Conservation (phyloP, 2,329 filamentous ascomycete species). For the Thelonectria discophora region DNA sequence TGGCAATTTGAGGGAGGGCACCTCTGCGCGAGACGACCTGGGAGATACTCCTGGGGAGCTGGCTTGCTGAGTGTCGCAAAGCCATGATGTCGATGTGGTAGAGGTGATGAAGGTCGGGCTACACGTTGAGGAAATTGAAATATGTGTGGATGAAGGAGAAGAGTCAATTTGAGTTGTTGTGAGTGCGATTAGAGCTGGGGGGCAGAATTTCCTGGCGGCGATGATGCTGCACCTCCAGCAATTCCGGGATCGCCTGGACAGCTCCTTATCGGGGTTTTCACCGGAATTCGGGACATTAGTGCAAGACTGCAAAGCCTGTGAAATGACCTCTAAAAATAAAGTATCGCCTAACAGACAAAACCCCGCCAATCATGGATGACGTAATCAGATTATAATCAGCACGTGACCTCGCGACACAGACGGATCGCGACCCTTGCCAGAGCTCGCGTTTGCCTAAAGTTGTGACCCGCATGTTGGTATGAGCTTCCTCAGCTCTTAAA, state of each 20-base stretch:
- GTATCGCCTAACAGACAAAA: slow-evolving; percentile 24
- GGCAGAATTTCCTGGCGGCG: slow-evolving; percentile 36
- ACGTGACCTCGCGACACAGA: slow-evolving; percentile 46
- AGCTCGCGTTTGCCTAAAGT: slow-evolving; percentile 47
- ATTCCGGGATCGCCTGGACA: slow-evolving; percentile 36
- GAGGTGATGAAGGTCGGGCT: neutral
- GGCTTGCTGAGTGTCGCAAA: slow-evolving; percentile 43
- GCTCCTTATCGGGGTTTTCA: slow-evolving; percentile 37
- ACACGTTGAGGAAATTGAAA: slow-evolving; percentile 6
- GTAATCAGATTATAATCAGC: slow-evolving; percentile 33
- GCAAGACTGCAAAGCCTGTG: neutral
- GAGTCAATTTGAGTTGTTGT: slow-evolving; percentile 31
- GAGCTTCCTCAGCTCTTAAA: slow-evolving; percentile 39
- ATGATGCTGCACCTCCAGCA: slow-evolving; percentile 41
- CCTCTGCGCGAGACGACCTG: slow-evolving; percentile 41
- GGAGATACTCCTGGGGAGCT: slow-evolving; percentile 43
- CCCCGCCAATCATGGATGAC: slow-evolving; percentile 40
- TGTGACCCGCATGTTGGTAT: slow-evolving; percentile 35
- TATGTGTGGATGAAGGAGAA: slow-evolving; percentile 3
- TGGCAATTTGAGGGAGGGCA: slow-evolving; percentile 43
- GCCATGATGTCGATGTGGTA: slow-evolving; percentile 40
- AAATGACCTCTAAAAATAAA: neutral
- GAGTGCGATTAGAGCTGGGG: slow-evolving; percentile 33
- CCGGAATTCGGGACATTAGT: slow-evolving; percentile 17
- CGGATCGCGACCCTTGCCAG: slow-evolving; percentile 34